phyloP scores from a whole-genome alignment of 352 stramenopile genomes.

The Pilasporangium apinafurcum region DNA sequence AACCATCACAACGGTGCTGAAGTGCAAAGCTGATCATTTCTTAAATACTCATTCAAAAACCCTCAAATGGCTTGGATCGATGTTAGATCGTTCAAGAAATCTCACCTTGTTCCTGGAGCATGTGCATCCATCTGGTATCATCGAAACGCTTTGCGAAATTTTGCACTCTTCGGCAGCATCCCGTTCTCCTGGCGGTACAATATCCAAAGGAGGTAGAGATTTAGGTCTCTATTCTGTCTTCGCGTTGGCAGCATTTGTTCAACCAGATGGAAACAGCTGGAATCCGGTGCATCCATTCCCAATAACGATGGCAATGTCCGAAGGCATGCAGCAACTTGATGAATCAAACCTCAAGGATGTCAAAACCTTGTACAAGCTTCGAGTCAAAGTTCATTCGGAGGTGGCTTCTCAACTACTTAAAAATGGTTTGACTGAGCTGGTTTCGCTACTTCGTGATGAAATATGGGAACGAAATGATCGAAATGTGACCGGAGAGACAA shows the following conservation, averaged over 20 bases:
- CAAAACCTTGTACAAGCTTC: conserved; percentile 20
- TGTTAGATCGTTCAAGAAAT: conserved; percentile 57
- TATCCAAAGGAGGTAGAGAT: conserved; percentile 32
- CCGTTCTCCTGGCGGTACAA: conserved; percentile 42
- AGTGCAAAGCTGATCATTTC: conserved; percentile 18
- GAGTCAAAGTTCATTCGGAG: conserved; percentile 66
- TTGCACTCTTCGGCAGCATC: conserved; percentile 33
- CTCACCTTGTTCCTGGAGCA: conserved; percentile 51
- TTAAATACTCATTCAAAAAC: conserved; percentile 36
- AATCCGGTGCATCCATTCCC: conserved; percentile 48
- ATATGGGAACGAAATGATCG: conserved; percentile 18
- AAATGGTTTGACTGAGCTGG: conserved; percentile 35
- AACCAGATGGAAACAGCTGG: conserved; percentile 59
- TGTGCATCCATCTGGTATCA: conserved; percentile 42
- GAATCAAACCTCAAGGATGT: conserved; percentile 4
- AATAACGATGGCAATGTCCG: conserved; percentile 27
- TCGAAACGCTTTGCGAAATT: conserved; percentile 59
- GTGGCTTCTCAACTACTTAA: conserved; percentile 51
- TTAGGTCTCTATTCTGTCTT: conserved; percentile 54
- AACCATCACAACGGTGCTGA: conserved; percentile 32
- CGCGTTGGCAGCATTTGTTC: conserved; percentile 61
- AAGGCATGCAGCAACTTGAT: conserved; percentile 7
- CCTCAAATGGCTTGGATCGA: conserved; percentile 75
- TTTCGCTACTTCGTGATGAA: conserved; percentile 43
- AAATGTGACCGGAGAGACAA: conserved; percentile 10